Evolutionary conservation across 345 rosid genomes (phyloP), one percentile per base, ranked within the genome.

Genomic region (Syzygium jambos): DNA sequence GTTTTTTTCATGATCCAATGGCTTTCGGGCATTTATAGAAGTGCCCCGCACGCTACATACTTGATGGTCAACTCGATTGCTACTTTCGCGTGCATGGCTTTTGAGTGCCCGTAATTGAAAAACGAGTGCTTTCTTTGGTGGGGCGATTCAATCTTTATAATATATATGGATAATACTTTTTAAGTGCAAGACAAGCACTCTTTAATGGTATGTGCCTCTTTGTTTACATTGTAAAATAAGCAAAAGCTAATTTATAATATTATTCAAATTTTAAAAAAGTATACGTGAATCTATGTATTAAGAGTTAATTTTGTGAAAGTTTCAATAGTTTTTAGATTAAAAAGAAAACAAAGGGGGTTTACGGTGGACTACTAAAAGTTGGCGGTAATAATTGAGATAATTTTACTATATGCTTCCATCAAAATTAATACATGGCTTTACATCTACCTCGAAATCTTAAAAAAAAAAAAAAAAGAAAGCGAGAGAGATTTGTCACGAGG

Each of bases 161-260:
- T 7, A 30, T 13, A 6, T n/a, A 11, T 11, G 30, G 1, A 57
- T 57, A 57, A 11, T 25, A 57, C 14, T 57, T 57, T n/a, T n/a
- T n/a, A 29, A 15, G 27, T 3, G 2, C 29, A 14, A 61, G 73
- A 61, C 0, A 0, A 6, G 10, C n/a, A n/a, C n/a, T 17, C 6
- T 68, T 2, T 34, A 34, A 38, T 2, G 3, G 19, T 9, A 5
- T 2, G 2, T 6, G 2, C 7, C 46, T 73, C 0, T 17, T 7
- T 17, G 5, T 73, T 73, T 34, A 34, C 49, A 4, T 73, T 73
- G 13, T 34, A 34, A 3, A 38, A 73, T 34, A 22, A 38, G 27
- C 1, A 73, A 73, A 73, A 2, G 25, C 14, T 34, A 73, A 68
- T 19, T 68, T 9, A 34, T 34, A 1, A 68, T 68, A 68, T 34